Conservation (phyloP, 148 eudicot species). For the Cornus kousa region DNA sequence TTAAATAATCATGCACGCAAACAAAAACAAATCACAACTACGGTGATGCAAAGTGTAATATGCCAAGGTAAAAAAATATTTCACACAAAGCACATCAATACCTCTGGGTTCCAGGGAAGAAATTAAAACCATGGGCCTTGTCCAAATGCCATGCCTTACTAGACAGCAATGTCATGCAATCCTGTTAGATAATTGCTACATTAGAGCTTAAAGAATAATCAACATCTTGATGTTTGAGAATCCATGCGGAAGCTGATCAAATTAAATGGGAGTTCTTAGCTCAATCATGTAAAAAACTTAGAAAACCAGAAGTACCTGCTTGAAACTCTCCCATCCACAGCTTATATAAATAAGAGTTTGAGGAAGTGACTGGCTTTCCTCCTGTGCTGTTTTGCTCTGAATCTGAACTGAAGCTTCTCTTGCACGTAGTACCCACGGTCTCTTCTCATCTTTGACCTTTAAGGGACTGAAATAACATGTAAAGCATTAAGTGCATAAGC, state of each 20-base stretch:
- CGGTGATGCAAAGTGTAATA: background rate
- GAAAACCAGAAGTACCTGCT: slow-evolving; percentile 51
- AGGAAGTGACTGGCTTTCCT: slow-evolving; percentile 61
- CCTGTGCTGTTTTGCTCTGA: slow-evolving; percentile 44
- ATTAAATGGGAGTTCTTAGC: slow-evolving; percentile 3
- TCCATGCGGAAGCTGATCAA: slow-evolving; percentile 1
- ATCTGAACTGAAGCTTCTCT: slow-evolving; percentile 68
- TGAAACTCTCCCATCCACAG: slow-evolving; percentile 97
- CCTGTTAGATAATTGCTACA: slow-evolving; percentile 35
- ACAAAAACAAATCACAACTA: background rate
- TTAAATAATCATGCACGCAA: background rate
- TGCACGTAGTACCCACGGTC: slow-evolving; percentile 95
- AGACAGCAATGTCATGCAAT: slow-evolving; percentile 72
- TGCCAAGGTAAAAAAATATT: background rate
- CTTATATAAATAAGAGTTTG: slow-evolving; percentile 89
- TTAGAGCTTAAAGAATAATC: slow-evolving; percentile 16
- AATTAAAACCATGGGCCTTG: slow-evolving; percentile 93
- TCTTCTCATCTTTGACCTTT: slow-evolving; percentile 69
- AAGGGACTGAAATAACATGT: slow-evolving; percentile 43
- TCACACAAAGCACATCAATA: slow-evolving; percentile 14
- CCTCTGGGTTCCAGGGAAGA: slow-evolving; percentile 98
- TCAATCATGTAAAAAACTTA: background rate
- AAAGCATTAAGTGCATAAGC: slow-evolving; percentile 3
- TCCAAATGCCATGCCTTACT: slow-evolving; percentile 82
- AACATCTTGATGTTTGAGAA: background rate